phyloP scores from a whole-genome alignment of 495 filamentous ascomycete species.

The Xylaria castorea region DNA sequence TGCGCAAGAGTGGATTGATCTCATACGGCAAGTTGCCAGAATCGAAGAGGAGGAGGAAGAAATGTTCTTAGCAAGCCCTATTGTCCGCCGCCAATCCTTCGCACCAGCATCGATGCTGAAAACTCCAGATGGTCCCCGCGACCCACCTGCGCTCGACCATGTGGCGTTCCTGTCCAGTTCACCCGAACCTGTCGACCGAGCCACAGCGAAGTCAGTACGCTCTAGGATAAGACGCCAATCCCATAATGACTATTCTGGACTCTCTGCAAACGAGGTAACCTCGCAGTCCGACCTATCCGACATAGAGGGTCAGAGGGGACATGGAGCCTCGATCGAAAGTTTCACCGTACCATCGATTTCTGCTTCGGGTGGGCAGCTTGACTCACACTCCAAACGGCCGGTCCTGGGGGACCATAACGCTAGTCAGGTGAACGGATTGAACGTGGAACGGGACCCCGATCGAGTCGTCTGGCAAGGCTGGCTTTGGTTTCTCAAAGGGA shows the following conservation, averaged over 20 bases:
- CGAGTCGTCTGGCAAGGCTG: slow-evolving; percentile 92
- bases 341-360: slow-evolving; percentile 48
- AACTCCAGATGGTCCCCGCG: slow-evolving; percentile 18
- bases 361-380: slow-evolving; percentile 36
- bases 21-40: slow-evolving; percentile 78
- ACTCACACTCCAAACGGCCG: slow-evolving; percentile 33
- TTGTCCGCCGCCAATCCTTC: slow-evolving; percentile 49
- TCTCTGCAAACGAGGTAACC: slow-evolving; percentile 80
- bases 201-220: slow-evolving; percentile 42
- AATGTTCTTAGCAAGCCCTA: slow-evolving; percentile 71
- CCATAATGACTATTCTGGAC: slow-evolving; percentile 70
- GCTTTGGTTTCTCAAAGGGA: slow-evolving; percentile 83
- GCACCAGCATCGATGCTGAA: slow-evolving; percentile 30
- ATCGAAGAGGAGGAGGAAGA: slow-evolving; percentile 87
- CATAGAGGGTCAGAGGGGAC: slow-evolving; percentile 53
- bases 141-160: slow-evolving; percentile 28
- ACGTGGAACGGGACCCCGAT: slow-evolving; percentile 62
- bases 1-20: slow-evolving; percentile 83
- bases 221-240: slow-evolving; percentile 54
- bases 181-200: slow-evolving; percentile 61
- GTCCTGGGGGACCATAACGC: slow-evolving; percentile 55
- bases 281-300: slow-evolving; percentile 94
- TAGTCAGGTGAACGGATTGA: slow-evolving; percentile 63
- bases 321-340: slow-evolving; percentile 53
- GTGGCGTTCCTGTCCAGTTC: slow-evolving; percentile 64